Evolutionary conservation across 306 rosid genomes (phyloP), one percentile per base, ranked within the genome.

Genomic region (Rubus idaeus): DNA sequence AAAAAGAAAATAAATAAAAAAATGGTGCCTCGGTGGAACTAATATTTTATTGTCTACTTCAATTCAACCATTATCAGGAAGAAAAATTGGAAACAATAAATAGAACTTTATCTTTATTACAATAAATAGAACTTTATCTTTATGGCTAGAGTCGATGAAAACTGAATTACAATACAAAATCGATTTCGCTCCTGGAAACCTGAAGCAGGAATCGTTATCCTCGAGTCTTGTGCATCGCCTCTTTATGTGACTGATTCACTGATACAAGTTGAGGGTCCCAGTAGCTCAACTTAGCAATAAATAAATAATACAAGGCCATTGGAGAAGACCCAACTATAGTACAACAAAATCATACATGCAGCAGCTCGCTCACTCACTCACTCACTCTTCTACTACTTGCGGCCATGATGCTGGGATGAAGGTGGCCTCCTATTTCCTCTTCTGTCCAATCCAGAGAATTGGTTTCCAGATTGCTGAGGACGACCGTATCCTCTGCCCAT

Each of bases 381-480:
- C 10, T 14, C 65, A 51, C 70, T 30, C 35, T 26, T 26, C 35
- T 66, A 14, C 81, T 85, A 87, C 75, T 64, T 52, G 75, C 77
- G 91, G 76, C 79, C 86, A 76, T 88, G 73, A 76, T 88, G 73
- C 61, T 74, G 60, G 70, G 94, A 87, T 9, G 91, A 84, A 72
- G 84, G 88, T 5, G 86, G 90, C 56, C 86, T 75, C 82, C 86
- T 71, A 67, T 73, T 77, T n/a, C 85, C 80, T 75, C 89, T 78
- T 75, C 89, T 83, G 76, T 90, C 90, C 76, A 91, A 78, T 10
- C 52, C 70, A 46, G 94, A 58, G 72, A 75, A 94, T 56, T 71
- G 91, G 76, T 94, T 91, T 39, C 86, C 85, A 13, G 84, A 75
- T 44, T 82, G 91, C 47, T 88, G 88, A 49, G 80, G 78, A 30